Percentiles rank a stretch among this genome's conserved stretches.
phyloP scores from a whole-genome alignment of 164 flowering plant genomes.

The Cinnamomum chago region DNA sequence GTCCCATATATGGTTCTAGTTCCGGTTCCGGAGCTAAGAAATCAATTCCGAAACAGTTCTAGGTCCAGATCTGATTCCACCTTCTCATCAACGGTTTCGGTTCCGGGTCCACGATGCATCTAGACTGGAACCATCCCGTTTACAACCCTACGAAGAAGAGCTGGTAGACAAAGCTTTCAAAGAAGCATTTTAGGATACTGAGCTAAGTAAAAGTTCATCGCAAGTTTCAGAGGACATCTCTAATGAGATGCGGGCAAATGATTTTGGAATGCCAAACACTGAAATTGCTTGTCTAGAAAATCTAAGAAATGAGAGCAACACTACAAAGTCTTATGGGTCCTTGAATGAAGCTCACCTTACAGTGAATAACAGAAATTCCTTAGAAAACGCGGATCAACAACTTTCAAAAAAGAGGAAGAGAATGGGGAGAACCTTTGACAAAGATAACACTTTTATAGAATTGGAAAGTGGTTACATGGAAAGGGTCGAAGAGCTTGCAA shows the following conservation, averaged over 20 bases:
- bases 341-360: conserved; percentile 6
- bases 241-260: conserved; percentile 16
- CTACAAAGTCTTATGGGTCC: conserved; percentile 11
- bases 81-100: too few species aligned
- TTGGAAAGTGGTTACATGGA: conserved; percentile 31
- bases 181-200: conserved; percentile 18
- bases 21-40: too few species aligned
- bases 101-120: too few species aligned
- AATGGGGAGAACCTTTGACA: conserved; percentile 30
- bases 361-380: conserved; percentile 1
- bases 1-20: too few species aligned
- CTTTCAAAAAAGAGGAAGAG: conserved; percentile 26
- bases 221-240: conserved; percentile 19
- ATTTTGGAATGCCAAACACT: conserved; percentile 5
- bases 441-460: conserved; percentile 22
- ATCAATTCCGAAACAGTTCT: too few species aligned
- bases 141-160: conserved; percentile 73
- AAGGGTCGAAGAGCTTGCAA: conserved; percentile 55
- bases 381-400: conserved; percentile 8
- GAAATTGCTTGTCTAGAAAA: conserved; percentile 8
- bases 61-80: too few species aligned
- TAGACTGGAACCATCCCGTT: too few species aligned
- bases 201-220: conserved; percentile 9
- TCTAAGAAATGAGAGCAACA: conserved; percentile 7
- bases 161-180: conserved; percentile 24